Conservation (phyloP, 768 basidiomycete genomes). For the Lactarius vividus region DNA sequence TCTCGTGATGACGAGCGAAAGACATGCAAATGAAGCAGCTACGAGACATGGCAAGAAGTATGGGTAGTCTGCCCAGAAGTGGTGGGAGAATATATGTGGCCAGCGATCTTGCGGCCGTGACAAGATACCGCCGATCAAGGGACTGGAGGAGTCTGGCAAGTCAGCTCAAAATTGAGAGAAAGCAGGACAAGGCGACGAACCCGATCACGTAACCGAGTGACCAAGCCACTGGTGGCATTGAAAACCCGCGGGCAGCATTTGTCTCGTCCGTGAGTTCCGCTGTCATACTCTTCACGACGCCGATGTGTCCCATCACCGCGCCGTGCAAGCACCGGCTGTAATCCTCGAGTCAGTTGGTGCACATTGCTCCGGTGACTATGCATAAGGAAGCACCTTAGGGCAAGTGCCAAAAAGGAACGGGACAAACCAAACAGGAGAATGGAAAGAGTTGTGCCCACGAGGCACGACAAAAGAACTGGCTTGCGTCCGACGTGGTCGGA, state of each 20-base stretch:
- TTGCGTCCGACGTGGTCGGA: not conserved
- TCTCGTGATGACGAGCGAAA: not conserved
- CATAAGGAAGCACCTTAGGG: not conserved
- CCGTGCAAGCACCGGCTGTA: not conserved
- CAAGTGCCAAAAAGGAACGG: not conserved
- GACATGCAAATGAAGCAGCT: not conserved
- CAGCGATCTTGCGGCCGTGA: conserved; percentile 29
- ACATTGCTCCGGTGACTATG: not conserved
- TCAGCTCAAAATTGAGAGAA: not conserved
- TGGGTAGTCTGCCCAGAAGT: conserved; percentile 29
- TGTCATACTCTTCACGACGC: not conserved
- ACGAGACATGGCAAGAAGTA: conserved; percentile 30
- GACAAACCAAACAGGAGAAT: not conserved
- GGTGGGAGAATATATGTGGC: conserved; percentile 17
- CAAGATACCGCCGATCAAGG: conserved; percentile 27
- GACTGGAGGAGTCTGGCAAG: conserved; percentile 4
- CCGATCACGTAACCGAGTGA: not conserved
- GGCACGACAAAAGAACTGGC: not conserved
- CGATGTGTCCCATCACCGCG: not conserved
- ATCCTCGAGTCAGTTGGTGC: not conserved
- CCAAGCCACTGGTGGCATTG: not conserved
- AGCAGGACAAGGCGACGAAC: conserved; percentile 22
- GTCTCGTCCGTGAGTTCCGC: not conserved
- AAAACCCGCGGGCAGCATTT: not conserved
- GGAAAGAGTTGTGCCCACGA: not conserved